phyloP scores from a whole-genome alignment of 768 basidiomycete genomes.

The Naematelia aurantialba region DNA sequence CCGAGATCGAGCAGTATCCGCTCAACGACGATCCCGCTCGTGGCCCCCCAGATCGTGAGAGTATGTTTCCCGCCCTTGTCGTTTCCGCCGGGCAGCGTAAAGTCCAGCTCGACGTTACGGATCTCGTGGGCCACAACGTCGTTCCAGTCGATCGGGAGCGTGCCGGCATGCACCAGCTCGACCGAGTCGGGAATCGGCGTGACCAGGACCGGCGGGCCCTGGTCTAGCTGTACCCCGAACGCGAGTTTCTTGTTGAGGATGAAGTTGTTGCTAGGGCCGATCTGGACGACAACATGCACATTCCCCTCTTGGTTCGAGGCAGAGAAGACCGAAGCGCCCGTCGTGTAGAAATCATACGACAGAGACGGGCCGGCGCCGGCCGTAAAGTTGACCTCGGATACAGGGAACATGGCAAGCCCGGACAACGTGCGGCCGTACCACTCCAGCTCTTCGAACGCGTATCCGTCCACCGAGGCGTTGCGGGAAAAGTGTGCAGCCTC shows the following conservation, averaged over 20 bases:
- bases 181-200: conserved; percentile 29
- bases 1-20: conserved; percentile 35
- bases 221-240: conserved; percentile 37
- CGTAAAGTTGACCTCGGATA: conserved; percentile 59
- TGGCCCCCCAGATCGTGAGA: conserved; percentile 37
- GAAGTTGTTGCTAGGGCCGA: conserved; percentile 39
- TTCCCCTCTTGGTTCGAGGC: conserved; percentile 9
- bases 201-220: conserved; percentile 15
- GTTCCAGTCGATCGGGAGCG: conserved; percentile 43
- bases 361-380: conserved; percentile 63
- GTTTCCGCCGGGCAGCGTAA: conserved; percentile 9
- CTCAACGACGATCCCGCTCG: conserved; percentile 39
- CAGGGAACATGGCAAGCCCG: conserved; percentile 61
- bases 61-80: conserved; percentile 28
- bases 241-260: conserved; percentile 22
- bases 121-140: conserved; percentile 34
- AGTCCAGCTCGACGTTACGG: conserved; percentile 22
- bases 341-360: conserved; percentile 54
- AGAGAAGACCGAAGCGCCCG: conserved; percentile 8
- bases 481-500: conserved; percentile 63
- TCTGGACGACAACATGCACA: conserved; percentile 30
- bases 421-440: conserved; percentile 62
- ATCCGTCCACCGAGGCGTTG: conserved; percentile 56
- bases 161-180: conserved; percentile 11
- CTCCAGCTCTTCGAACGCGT: conserved; percentile 61